phyloP scores from a whole-genome alignment of 257 asterid genomes.

The Ocimum tenuiflorum region DNA sequence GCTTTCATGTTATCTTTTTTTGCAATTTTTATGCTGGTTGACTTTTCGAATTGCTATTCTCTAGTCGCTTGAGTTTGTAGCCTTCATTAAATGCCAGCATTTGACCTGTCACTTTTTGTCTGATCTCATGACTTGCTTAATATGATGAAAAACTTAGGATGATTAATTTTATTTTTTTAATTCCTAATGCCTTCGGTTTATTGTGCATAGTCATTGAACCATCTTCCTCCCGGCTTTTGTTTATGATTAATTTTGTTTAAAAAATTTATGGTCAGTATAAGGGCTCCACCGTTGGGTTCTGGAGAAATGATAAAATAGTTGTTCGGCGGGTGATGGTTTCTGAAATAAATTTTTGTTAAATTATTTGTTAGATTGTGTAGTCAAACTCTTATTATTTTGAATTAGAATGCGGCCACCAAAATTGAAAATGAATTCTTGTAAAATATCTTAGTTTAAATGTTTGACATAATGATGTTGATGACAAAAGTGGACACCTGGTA shows the following conservation, averaged over 20 bases:
- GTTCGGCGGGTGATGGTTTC: slow-evolving; percentile 23
- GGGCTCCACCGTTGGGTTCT: not conserved
- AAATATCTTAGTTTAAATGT: not conserved
- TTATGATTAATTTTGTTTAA: not conserved
- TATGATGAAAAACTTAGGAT: slow-evolving; percentile 5
- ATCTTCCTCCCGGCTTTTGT: slow-evolving; percentile 22
- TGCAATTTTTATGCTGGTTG: slow-evolving; percentile 24
- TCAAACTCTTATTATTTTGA: too few species aligned
- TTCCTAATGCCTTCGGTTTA: not conserved
- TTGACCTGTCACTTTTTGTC: slow-evolving; percentile 39
- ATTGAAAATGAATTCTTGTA: not conserved
- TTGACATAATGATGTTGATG: slow-evolving; percentile 21
- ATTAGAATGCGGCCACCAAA: not conserved
- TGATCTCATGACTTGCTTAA: slow-evolving; percentile 2
- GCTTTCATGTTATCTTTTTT: not conserved
- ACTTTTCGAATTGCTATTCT: slow-evolving; percentile 16
- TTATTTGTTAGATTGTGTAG: slow-evolving; percentile 15
- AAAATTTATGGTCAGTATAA: not conserved
- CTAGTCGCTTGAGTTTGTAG: slow-evolving; percentile 19
- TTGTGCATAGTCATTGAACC: slow-evolving; percentile 31
- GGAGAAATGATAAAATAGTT: not conserved
- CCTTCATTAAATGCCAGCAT: slow-evolving; percentile 29
- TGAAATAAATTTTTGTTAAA: slow-evolving; percentile 13
- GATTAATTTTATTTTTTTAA: slow-evolving; percentile 11
- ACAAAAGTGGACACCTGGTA: slow-evolving; percentile 12